Base-by-base conservation (phyloP, 2,329 filamentous ascomycete genomes). In the Paraphoma chrysanthemicola region DNA sequence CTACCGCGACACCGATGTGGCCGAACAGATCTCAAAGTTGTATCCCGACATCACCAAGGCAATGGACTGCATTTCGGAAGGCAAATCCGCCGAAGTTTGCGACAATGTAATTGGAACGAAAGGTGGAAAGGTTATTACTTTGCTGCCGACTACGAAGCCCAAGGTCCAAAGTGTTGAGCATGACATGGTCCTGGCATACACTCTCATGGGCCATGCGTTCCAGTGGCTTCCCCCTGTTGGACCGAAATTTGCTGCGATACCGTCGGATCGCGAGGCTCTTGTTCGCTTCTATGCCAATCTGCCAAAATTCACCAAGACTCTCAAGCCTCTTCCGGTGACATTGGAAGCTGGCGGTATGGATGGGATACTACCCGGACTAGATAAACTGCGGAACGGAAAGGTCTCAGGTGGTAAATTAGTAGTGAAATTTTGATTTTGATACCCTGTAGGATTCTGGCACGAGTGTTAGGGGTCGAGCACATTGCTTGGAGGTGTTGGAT, bases 41-140 rank as follows among this genome's bases (percentile, higher is more conserved):
- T 33, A 49, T 28, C 71, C 71, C 18, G 43, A 63, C 29, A 73
- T 77, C n/a, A 54, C 51, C 1, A 54, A 60, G 18, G 73, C 70
- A 0, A 62, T 76, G 6, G 73, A 76, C 58, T 74, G 73, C 53
- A 71, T 69, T 45, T 72, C 69, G 2, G 73, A 76, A 39, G 67
- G 68, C 7, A 57, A 64, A 2, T 76, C 75, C 3, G 63, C 63
- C 1, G 51, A 68, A 4, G 59, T 74, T 6, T 75, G 73, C 42
- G 72, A 62, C 10, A 47, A 57, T 31, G 59, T 74, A 1, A 23
- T 72, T 7, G 57, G 59, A 33, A 33, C 49, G 3, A 63, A 63
- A 3, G 72, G 71, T 8, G 73, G 73, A 4, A 69, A 71, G 48
- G 69, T 76, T 4, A 47, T 75, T 6, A 62, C 62, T 0, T 62